Percentiles rank a stretch among this genome's conserved stretches.
Evolutionary conservation across 306 rosid species (phyloP).

Genomic region (Quercus mongolica): DNA sequence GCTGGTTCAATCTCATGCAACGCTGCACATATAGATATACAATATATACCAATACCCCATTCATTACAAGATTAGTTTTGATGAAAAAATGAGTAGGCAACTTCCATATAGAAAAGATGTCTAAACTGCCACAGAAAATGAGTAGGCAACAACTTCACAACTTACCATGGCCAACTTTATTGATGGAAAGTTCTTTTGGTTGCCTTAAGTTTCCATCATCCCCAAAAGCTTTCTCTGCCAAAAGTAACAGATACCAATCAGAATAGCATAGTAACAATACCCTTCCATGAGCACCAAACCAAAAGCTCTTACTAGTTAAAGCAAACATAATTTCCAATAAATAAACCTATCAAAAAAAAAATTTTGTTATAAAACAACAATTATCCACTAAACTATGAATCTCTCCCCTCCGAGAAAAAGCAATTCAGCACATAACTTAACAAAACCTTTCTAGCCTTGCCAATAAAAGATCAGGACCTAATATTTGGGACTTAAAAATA

Average conservation of each 20-base stretch:
- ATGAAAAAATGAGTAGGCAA: background rate
- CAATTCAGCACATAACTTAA: background rate
- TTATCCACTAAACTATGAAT: background rate
- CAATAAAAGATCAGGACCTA: background rate
- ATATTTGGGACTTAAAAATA: background rate
- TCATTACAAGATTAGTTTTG: background rate
- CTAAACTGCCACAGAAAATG: background rate
- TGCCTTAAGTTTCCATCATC: constrained; percentile 83
- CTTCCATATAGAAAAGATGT: background rate
- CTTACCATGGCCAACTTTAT: constrained; percentile 95
- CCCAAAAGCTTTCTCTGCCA: constrained; percentile 86
- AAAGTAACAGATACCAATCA: constrained; percentile 8
- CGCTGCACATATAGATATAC: constrained; percentile 45
- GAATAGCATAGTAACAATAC: constrained; percentile 2
- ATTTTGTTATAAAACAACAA: background rate
- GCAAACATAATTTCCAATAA: background rate
- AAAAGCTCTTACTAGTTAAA: background rate
- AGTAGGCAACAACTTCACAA: background rate
- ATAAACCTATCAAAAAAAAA: no score
- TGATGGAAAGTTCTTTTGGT: constrained; percentile 75
- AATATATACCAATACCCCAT: background rate
- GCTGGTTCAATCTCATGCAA: constrained; percentile 83
- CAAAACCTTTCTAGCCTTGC: background rate
- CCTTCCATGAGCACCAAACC: background rate
- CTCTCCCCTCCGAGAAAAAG: background rate